Evolutionary conservation across 768 basidiomycete genomes (phyloP), one percentile per base, ranked within the genome.

Genomic region (Austroboletus festivus): DNA sequence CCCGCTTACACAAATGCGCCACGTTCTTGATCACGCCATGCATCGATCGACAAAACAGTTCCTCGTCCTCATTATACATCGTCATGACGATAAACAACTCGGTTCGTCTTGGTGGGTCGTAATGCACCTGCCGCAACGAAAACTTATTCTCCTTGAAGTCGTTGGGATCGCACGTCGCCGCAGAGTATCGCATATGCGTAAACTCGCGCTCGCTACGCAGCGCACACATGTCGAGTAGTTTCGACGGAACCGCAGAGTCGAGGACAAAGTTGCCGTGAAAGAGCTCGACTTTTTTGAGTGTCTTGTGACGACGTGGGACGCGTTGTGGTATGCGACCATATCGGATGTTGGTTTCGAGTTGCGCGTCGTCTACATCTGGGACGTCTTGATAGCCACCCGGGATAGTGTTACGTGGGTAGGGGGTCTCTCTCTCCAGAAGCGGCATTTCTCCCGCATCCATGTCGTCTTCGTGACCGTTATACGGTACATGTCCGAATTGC

Each of bases 21-120:
- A 97, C 77, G 58, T 97, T 97, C 77, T 89, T 92, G 68, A 96
- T 91, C 6, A 97, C 89, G 43, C 94, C 94, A 60, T 95, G 89
- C 89, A 97, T 93, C 0, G 94, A 91, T 35, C 93, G 71, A 58
- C 85, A 85, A 69, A 97, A 97, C 6, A 98, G 75, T 59, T 85
- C 81, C 64, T 95, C 93, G 58, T 90, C 83, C 60, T 93, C 93
- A 60, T 96, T 95, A 67, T 95, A 96, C 93, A 97, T 96, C 13
- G 94, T 97, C 81, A 97, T 87, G 37, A 96, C 94, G 57, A 97
- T 94, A 71, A 96, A 95, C 15, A 97, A 73, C 68, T 98, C 95
- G 28, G 94, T 96, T 28, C 87, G 77, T 18, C 94, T 76, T 0
- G 90, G 87, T 0, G 93, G 93, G 58, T 94, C 89, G 66, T 95